phyloP scores from a whole-genome alignment of 192 early-diverging fungal species.

The Rhizophlyctis rosea region DNA sequence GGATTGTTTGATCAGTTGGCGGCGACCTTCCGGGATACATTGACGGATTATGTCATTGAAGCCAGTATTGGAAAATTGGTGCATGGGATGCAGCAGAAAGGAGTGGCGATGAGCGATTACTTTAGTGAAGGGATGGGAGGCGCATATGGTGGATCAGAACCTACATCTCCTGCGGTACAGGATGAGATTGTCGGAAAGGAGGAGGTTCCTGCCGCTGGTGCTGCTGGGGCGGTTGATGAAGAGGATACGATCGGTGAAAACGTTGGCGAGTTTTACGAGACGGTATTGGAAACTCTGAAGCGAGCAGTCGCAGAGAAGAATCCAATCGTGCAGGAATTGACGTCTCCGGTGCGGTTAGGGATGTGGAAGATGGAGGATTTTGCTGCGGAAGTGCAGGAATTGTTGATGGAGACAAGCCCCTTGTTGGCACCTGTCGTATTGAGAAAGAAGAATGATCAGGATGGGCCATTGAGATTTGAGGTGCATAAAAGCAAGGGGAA shows the following conservation, averaged over 20 bases:
- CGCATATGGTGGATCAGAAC: neutral
- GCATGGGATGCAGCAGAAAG: neutral
- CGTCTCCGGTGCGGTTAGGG: conserved; percentile 28
- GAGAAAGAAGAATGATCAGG: neutral
- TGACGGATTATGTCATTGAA: conserved; percentile 42
- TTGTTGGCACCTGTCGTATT: conserved; percentile 21
- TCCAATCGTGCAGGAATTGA: conserved; percentile 30
- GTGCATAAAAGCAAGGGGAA: conserved; percentile 3
- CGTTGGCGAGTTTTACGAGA: conserved; percentile 7
- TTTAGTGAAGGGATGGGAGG: too few species aligned
- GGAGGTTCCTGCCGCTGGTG: neutral
- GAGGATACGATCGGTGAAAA: neutral
- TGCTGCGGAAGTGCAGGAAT: conserved; percentile 30
- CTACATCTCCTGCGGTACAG: too few species aligned
- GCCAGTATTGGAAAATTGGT: conserved; percentile 12
- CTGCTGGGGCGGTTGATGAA: neutral
- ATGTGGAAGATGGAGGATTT: conserved; percentile 37
- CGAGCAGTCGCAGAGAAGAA: conserved; percentile 8
- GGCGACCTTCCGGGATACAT: conserved; percentile 26
- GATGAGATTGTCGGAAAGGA: neutral
- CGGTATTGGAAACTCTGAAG: conserved; percentile 7
- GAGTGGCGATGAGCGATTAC: neutral
- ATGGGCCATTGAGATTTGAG: conserved; percentile 9
- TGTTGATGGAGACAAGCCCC: conserved; percentile 22
- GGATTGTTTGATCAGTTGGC: conserved; percentile 21